Conservation (phyloP, 306 rosid species). For the Parietaria judaica region DNA sequence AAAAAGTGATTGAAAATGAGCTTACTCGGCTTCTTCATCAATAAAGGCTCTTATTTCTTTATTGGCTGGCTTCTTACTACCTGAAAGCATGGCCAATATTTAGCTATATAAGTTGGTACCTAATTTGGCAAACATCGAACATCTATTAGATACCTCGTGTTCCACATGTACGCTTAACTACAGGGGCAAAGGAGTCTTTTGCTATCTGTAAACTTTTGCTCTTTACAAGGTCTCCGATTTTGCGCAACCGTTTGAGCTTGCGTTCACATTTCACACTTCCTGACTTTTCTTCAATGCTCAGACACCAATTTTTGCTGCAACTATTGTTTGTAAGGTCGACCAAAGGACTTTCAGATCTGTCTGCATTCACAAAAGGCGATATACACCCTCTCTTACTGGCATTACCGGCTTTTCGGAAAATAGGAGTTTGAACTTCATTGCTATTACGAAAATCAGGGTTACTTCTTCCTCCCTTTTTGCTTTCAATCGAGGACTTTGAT, state of each 20-base stretch:
- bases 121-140: neutral
- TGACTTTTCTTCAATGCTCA: conserved; percentile 44
- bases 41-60: conserved; percentile 45
- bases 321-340: conserved; percentile 33
- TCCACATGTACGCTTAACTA: conserved; percentile 19
- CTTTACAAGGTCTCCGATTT: conserved; percentile 36
- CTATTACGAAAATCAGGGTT: conserved; percentile 29
- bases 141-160: too few relatives aligned
- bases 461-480: conserved; percentile 22
- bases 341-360: conserved; percentile 30
- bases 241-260: conserved; percentile 72
- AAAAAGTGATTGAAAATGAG: neutral
- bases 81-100: conserved; percentile 32
- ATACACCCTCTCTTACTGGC: conserved; percentile 33
- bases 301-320: conserved; percentile 50
- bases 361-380: conserved; percentile 37
- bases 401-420: conserved; percentile 30
- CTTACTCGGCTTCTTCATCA: conserved; percentile 99
- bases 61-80: conserved; percentile 41
- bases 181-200: conserved; percentile 16
- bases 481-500: conserved; percentile 30
- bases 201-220: conserved; percentile 30
- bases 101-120: conserved; percentile 8
- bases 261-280: conserved; percentile 40
- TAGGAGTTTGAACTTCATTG: conserved; percentile 40